phyloP scores from a whole-genome alignment of 2,329 filamentous ascomycete species.

The Teratosphaeria gauchensis region DNA sequence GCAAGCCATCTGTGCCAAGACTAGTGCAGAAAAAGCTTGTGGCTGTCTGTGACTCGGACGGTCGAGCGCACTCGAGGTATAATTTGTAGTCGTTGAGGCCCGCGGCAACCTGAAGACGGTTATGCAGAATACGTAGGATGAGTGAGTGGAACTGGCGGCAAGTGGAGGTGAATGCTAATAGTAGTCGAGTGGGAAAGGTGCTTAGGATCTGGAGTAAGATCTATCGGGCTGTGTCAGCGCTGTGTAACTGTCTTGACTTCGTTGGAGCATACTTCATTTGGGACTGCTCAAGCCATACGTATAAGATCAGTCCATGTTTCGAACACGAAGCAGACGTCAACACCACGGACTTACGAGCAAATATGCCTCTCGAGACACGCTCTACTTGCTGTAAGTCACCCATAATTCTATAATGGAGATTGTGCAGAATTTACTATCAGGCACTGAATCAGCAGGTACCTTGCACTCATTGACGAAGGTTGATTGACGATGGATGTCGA shows the following conservation, averaged over 20 bases:
- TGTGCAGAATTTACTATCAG: too few species aligned
- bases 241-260: not conserved
- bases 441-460: too few species aligned
- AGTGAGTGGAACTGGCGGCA: constrained; percentile 56
- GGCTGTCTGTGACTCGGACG: constrained; percentile 56
- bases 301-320: not conserved
- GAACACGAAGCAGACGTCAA: not conserved
- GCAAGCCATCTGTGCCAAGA: constrained; percentile 53
- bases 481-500: not conserved
- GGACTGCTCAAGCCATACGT: constrained; percentile 6
- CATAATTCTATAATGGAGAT: not conserved
- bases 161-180: constrained; percentile 47
- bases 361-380: constrained; percentile 12
- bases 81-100: constrained; percentile 54
- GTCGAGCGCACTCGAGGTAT: constrained; percentile 71
- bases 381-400: constrained; percentile 4
- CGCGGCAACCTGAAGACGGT: constrained; percentile 51
- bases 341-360: constrained; percentile 4
- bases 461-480: not conserved
- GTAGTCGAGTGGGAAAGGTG: constrained; percentile 30
- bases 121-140: constrained; percentile 54
- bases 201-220: constrained; percentile 36
- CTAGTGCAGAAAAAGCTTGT: constrained; percentile 62
- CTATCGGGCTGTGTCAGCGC: constrained; percentile 11
- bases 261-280: constrained; percentile 21